These are phyloP conservation scores for Leccinum obscurum DNA, from an alignment of 768 basidiomycete species.

Conservation along the genomic window DNA sequence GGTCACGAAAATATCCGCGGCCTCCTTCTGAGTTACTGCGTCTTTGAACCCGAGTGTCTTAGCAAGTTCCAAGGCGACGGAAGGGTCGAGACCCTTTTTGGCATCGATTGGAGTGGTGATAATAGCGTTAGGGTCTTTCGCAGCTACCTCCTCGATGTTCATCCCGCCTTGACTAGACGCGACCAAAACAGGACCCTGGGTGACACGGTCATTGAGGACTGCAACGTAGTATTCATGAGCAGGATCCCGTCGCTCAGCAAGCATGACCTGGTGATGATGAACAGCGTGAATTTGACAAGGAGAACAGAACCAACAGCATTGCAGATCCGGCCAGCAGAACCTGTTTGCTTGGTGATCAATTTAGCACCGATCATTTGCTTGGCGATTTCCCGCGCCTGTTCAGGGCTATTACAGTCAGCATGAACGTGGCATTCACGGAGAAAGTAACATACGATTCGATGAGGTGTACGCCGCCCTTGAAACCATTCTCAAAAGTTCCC, in stretches of 20 bases:
- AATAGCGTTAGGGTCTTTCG: slow-evolving; percentile 91
- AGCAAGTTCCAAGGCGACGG: slow-evolving; percentile 76
- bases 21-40: slow-evolving; percentile 70
- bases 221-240: slow-evolving; percentile 98
- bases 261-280: slow-evolving; percentile 77
- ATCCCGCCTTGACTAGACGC: slow-evolving; percentile 95
- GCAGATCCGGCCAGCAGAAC: slow-evolving; percentile 87
- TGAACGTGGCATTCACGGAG: neutral
- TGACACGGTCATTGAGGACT: slow-evolving; percentile 89
- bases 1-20: slow-evolving; percentile 91
- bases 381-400: slow-evolving; percentile 86
- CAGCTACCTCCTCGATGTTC: slow-evolving; percentile 99
- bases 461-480: slow-evolving; percentile 97
- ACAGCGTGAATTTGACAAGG: neutral
- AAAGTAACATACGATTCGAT: slow-evolving; percentile 64
- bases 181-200: slow-evolving; percentile 89
- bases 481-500: slow-evolving; percentile 93
- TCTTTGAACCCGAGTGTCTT: slow-evolving; percentile 86
- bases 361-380: slow-evolving; percentile 92
- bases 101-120: slow-evolving; percentile 93
- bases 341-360: slow-evolving; percentile 98
- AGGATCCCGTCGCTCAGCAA: slow-evolving; percentile 92
- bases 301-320: slow-evolving; percentile 69
- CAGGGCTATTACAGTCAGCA: slow-evolving; percentile 53
- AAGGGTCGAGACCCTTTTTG: slow-evolving; percentile 72